Percentiles rank a stretch among this genome's conserved stretches.
These are phyloP conservation scores for Saitozyma podzolica DNA, from an alignment of 768 basidiomycete species.

Conservation along the genomic window DNA sequence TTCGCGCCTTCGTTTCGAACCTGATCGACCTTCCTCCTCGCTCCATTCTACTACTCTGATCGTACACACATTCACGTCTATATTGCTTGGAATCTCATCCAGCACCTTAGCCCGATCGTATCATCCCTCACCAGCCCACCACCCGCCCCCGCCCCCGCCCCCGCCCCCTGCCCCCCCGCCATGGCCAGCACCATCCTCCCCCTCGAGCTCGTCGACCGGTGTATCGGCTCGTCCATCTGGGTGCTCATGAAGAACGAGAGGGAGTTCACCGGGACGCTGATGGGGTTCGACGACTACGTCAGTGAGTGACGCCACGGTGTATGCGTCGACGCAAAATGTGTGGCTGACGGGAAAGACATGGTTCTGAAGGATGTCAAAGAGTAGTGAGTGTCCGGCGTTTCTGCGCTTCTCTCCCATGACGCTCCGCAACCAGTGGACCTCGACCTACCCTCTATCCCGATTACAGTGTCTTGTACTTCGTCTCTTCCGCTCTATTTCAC, in stretches of 20 bases:
- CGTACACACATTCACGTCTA: no score
- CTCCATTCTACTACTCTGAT: no score
- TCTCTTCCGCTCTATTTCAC: background rate
- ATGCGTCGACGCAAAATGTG: background rate
- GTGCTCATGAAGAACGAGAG: slow-evolving; percentile 98
- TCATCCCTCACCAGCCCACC: no score
- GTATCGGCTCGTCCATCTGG: slow-evolving; percentile 96
- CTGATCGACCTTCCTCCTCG: no score
- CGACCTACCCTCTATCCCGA: background rate
- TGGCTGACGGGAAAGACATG: slow-evolving; percentile 41
- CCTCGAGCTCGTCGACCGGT: slow-evolving; percentile 94
- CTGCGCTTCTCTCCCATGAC: background rate
- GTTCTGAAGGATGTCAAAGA: slow-evolving; percentile 89
- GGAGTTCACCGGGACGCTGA: slow-evolving; percentile 90
- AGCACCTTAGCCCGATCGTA: no score
- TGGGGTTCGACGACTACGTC: slow-evolving; percentile 98
- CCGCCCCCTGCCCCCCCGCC: background rate
- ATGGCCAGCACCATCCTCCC: slow-evolving; percentile 95
- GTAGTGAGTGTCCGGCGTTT: slow-evolving; percentile 63
- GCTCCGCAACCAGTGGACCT: background rate
- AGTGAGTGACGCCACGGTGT: slow-evolving; percentile 66
- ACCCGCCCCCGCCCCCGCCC: background rate
- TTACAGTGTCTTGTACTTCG: background rate
- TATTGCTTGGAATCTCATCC: no score
- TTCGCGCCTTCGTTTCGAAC: no score